Evolutionary conservation across 1,284 basidiomycete species (phyloP), one percentile per base, ranked within the genome.

Genomic region (Bjerkandera adusta): DNA sequence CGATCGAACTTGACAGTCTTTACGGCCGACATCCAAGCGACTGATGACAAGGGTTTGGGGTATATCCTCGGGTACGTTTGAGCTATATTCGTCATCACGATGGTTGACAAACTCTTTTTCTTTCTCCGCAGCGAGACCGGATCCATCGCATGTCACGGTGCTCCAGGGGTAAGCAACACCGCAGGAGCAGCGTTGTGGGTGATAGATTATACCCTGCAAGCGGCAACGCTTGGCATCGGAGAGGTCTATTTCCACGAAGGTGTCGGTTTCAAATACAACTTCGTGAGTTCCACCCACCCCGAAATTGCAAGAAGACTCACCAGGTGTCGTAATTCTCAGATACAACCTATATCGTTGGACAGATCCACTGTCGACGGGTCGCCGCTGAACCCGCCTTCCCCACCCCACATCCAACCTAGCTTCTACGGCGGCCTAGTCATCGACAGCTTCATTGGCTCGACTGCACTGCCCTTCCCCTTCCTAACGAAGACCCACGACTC

Each of bases 171-270:
- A 13, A 83, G 81, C 60, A 82, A 88, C 57, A 77, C 79, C 1
- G 85, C 78, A 8, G 85, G 84, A 27, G 81, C 83, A 2, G 79
- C 82, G 13, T 63, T 89, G 20, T 87, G 85, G 85, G 69, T 73
- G 1, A 65, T 85, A 48, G 83, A 87, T 58, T 85, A 86, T 57
- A 67, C 73, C 1, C 64, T 89, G 5, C 81, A 68, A 47, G 66
- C 68, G 1, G 66, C 69, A 1, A 57, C 63, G 13, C 53, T 71
- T 1, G 69, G 70, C 3, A 64, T 73, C 30, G 45, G 51, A 5
- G 59, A 68, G 35, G 38, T 67, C 2, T 66, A 65, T 58, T 73
- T 70, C 62, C 71, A 73, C 48, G 62, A 73, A 48, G 71, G 68
- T 20, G 58, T 72, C 33, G 72, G 73, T 0, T 75, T 66, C 60